Conservation (phyloP, 2,329 filamentous ascomycete genomes). For the Colletotrichum godetiae region DNA sequence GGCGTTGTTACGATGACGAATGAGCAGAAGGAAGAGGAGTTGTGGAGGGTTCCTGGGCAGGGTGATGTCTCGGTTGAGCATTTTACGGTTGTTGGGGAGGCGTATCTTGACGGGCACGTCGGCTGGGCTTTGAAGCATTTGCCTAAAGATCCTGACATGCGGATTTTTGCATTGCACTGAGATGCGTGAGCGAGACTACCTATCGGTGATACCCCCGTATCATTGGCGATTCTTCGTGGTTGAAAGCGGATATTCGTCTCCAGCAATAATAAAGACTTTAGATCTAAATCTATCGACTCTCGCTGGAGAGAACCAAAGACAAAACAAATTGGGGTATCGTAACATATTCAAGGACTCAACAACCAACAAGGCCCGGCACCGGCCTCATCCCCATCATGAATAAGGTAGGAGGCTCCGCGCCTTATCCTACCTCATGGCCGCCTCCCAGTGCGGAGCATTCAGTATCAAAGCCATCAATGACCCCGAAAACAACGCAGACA, state of each 20-base stretch:
- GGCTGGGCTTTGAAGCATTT: background rate
- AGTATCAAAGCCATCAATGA: conserved; percentile 65
- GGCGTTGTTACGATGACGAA: background rate
- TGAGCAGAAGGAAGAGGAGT: background rate
- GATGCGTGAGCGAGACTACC: background rate
- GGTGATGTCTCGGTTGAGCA: background rate
- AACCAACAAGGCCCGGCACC: background rate
- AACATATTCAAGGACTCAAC: no score
- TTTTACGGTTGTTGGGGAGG: conserved; percentile 11
- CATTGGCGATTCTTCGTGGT: no score
- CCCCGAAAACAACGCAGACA: conserved; percentile 62
- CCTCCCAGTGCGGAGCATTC: conserved; percentile 58
- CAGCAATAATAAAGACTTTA: background rate
- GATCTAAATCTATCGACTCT: background rate
- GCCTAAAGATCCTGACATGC: background rate
- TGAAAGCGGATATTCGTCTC: background rate
- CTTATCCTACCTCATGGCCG: no score
- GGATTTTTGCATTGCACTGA: conserved; percentile 20
- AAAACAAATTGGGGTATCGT: background rate
- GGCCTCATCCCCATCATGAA: no score
- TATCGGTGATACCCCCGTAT: background rate
- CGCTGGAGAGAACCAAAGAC: no score
- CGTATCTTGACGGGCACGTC: background rate
- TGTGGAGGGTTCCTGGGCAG: background rate
- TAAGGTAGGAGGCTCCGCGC: background rate